phyloP scores from a whole-genome alignment of 2,329 filamentous ascomycete genomes.

The Dothistroma septosporum region DNA sequence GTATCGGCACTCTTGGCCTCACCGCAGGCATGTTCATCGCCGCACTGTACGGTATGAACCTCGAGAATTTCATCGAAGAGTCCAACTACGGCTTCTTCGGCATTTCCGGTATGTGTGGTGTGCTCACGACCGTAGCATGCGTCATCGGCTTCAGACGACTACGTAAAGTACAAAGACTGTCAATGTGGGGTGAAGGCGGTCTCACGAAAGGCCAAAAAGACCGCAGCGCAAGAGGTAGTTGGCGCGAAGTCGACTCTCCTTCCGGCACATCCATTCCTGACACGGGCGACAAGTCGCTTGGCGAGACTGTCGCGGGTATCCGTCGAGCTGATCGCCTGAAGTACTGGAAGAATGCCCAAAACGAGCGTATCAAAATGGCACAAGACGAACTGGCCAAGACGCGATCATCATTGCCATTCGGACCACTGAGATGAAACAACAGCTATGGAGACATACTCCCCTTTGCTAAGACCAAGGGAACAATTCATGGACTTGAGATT shows the following conservation, averaged over 20 bases:
- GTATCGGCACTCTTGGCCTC: slow-evolving; percentile 88
- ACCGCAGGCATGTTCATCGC: slow-evolving; percentile 93
- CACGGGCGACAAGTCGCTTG: slow-evolving; percentile 20
- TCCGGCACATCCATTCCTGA: slow-evolving; percentile 1
- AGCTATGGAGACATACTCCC: background rate
- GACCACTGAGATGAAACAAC: slow-evolving; percentile 8
- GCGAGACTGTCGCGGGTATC: slow-evolving; percentile 27
- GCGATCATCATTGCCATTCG: slow-evolving; percentile 9
- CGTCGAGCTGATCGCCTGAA: slow-evolving; percentile 27
- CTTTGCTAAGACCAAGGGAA: background rate
- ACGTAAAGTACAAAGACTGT: slow-evolving; percentile 78
- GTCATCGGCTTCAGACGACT: slow-evolving; percentile 80
- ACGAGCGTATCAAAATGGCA: slow-evolving; percentile 19
- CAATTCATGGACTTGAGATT: background rate
- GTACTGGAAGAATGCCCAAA: slow-evolving; percentile 26
- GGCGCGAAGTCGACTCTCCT: slow-evolving; percentile 27
- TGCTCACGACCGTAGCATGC: slow-evolving; percentile 73
- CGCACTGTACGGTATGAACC: slow-evolving; percentile 99
- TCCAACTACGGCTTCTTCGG: slow-evolving; percentile 78
- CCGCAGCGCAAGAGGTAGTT: slow-evolving; percentile 29
- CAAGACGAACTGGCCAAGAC: slow-evolving; percentile 6
- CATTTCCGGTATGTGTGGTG: slow-evolving; percentile 66
- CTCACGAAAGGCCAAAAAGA: slow-evolving; percentile 14
- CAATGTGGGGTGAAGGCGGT: slow-evolving; percentile 69
- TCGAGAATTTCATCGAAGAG: slow-evolving; percentile 98